These are phyloP conservation scores for Calonectria hawksworthii DNA, from an alignment of 2,329 filamentous ascomycete species.

Conservation along the genomic window DNA sequence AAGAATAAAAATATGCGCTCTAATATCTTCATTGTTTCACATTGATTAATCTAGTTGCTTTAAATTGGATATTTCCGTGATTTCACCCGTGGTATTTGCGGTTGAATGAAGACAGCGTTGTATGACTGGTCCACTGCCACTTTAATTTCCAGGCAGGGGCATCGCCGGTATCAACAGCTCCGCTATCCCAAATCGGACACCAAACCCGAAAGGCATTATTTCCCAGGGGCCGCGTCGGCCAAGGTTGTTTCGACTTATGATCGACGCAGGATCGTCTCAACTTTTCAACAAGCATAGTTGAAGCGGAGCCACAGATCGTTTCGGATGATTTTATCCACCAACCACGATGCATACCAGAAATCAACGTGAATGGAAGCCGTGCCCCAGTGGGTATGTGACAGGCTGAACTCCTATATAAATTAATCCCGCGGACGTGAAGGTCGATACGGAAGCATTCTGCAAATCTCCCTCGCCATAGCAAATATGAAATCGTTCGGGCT, in stretches of 20 bases:
- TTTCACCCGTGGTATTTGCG: not conserved
- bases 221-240: not conserved
- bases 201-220: not conserved
- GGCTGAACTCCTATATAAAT: not conserved
- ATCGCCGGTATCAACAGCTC: not conserved
- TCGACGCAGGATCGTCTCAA: not conserved
- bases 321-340: not conserved
- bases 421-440: not conserved
- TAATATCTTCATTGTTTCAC: not conserved
- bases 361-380: not conserved
- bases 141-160: constrained; percentile 9
- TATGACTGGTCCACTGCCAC: not conserved
- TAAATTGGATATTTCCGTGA: not conserved
- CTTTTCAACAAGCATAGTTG: not conserved
- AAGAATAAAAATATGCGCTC: not conserved
- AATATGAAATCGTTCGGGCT: constrained; percentile 20
- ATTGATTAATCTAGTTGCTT: not conserved
- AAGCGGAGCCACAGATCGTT: not conserved
- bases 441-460: not conserved
- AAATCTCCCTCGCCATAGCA: not conserved
- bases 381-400: too few species aligned
- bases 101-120: not conserved
- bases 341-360: not conserved
- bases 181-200: not conserved
- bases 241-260: not conserved